phyloP scores from a whole-genome alignment of 2,329 filamentous ascomycete genomes.

The Ophidiomyces ophidiicola region DNA sequence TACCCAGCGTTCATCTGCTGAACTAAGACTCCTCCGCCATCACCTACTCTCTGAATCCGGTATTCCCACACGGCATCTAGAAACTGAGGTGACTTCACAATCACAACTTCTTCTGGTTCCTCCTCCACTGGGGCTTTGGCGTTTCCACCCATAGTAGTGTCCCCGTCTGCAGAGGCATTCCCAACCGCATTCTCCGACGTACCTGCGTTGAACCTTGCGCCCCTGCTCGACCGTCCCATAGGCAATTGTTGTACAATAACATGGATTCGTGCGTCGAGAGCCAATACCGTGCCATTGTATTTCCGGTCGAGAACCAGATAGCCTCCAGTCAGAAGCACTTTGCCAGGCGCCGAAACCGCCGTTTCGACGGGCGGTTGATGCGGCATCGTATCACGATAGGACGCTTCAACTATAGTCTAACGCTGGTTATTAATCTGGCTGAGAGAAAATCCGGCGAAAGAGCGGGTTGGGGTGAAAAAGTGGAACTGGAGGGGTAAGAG shows the following conservation, averaged over 20 bases:
- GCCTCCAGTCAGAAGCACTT: slow-evolving; percentile 86
- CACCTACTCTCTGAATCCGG: slow-evolving; percentile 56
- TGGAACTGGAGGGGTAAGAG: too few species aligned
- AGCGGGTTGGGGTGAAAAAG: too few species aligned
- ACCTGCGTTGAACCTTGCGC: slow-evolving; percentile 13
- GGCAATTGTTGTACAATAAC: slow-evolving; percentile 45
- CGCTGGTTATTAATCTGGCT: too few species aligned
- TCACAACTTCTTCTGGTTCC: slow-evolving; percentile 50
- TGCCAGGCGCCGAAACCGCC: slow-evolving; percentile 82
- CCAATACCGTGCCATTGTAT: slow-evolving; percentile 63
- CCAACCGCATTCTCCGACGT: slow-evolving; percentile 3
- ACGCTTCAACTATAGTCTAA: too few species aligned
- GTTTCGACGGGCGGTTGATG: slow-evolving; percentile 21
- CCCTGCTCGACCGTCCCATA: slow-evolving; percentile 21
- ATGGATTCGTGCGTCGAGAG: slow-evolving; percentile 52
- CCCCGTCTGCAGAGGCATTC: background rate
- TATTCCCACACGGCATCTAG: slow-evolving; percentile 78
- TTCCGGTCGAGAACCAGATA: slow-evolving; percentile 85
- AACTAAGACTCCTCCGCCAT: slow-evolving; percentile 66
- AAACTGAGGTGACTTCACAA: slow-evolving; percentile 89
- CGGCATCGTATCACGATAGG: slow-evolving; percentile 10
- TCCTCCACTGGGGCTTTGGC: background rate
- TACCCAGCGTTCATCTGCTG: slow-evolving; percentile 46
- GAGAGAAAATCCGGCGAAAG: too few species aligned
- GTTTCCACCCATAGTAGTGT: background rate